Percentiles rank a stretch among this genome's conserved stretches.
These are phyloP conservation scores for Talaromyces amestolkiae DNA, from an alignment of 2,329 filamentous ascomycete genomes.

Conservation along the genomic window DNA sequence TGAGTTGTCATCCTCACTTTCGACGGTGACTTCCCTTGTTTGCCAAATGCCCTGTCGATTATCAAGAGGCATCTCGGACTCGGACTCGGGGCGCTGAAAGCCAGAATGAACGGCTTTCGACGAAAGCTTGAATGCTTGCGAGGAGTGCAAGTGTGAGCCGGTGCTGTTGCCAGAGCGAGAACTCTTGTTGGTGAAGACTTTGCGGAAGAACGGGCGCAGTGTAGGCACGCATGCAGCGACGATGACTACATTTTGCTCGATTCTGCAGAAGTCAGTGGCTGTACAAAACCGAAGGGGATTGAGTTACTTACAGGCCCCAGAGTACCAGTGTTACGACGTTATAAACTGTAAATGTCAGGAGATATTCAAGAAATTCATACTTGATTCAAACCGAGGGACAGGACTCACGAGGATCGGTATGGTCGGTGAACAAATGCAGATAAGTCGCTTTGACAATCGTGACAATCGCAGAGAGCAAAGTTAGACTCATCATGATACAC, in stretches of 20 bases:
- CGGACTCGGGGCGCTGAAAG: background rate
- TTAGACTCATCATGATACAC: conserved; percentile 31
- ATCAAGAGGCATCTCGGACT: background rate
- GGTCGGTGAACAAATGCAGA: conserved; percentile 26
- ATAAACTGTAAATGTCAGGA: conserved; percentile 17
- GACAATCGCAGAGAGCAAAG: conserved; percentile 28
- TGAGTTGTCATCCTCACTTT: background rate
- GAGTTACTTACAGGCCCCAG: conserved; percentile 23
- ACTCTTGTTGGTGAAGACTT: conserved; percentile 19
- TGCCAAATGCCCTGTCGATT: conserved; percentile 6
- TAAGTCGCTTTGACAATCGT: conserved; percentile 31
- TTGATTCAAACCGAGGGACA: too few species aligned
- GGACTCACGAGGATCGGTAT: conserved; percentile 27
- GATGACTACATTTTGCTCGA: conserved; percentile 33
- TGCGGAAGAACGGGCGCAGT: conserved; percentile 28
- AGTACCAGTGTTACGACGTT: conserved; percentile 24
- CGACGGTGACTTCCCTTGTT: background rate
- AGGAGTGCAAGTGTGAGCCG: background rate
- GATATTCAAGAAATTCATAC: too few species aligned
- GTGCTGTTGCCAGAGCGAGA: background rate
- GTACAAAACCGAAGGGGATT: background rate
- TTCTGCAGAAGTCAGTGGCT: conserved; percentile 14
- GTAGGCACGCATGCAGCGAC: conserved; percentile 30
- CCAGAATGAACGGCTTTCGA: background rate
- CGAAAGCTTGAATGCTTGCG: background rate